Evolutionary conservation across 257 asterid genomes (phyloP).

Genomic region (Eucommia ulmoides): DNA sequence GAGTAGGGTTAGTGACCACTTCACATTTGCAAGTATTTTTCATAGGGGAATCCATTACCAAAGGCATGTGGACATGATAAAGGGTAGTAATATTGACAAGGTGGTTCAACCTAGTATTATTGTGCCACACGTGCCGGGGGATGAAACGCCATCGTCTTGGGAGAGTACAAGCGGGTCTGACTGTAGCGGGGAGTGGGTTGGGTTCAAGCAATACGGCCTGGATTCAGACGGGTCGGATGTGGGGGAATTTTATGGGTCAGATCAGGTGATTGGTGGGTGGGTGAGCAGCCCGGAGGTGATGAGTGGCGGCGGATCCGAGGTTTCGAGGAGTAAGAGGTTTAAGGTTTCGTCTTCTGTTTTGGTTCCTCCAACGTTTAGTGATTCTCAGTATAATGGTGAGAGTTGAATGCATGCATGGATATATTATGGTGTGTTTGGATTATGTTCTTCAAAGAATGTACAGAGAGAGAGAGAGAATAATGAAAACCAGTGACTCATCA

Average conservation of each 20-base stretch:
- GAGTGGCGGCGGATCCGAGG: conserved; percentile 18
- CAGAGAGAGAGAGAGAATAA: not conserved
- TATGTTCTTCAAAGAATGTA: not conserved
- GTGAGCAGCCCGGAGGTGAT: conserved; percentile 60
- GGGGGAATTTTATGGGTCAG: conserved; percentile 22
- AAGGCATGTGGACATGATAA: conserved; percentile 26
- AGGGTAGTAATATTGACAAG: conserved; percentile 48
- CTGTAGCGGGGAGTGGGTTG: conserved; percentile 45
- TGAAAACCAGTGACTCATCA: too few species aligned
- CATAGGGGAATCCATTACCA: conserved; percentile 49
- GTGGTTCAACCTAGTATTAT: conserved; percentile 72
- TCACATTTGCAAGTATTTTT: conserved; percentile 77
- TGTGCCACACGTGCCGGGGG: conserved; percentile 40
- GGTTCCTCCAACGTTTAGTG: conserved; percentile 63
- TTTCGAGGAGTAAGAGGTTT: conserved; percentile 62
- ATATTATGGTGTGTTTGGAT: not conserved
- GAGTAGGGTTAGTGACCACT: conserved; percentile 75
- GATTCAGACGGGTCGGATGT: conserved; percentile 57
- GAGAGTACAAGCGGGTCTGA: conserved; percentile 43
- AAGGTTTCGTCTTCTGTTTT: conserved; percentile 72
- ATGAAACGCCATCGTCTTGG: conserved; percentile 22
- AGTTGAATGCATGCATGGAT: not conserved
- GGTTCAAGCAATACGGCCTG: conserved; percentile 22
- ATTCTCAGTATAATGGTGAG: conserved; percentile 24
- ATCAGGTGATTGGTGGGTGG: conserved; percentile 26